Evolutionary conservation across 371 early-diverging fungal species (phyloP), one percentile per base, ranked within the genome.

Genomic region (Coemansia linderi): DNA sequence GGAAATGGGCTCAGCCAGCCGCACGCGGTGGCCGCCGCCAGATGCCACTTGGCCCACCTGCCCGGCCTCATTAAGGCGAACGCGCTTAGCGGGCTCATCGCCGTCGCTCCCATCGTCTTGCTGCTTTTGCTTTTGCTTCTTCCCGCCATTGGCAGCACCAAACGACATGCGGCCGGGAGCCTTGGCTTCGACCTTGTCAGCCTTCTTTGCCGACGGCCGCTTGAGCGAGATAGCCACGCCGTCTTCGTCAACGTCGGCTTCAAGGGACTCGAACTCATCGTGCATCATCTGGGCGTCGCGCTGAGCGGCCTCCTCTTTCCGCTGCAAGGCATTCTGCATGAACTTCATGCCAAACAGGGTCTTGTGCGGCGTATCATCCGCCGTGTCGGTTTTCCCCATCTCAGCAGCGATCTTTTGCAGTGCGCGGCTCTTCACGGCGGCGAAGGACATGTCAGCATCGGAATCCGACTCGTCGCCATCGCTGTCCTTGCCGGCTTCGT

Each of bases 281-380:
- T 54, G 68, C 58, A 68, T 46, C 65, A 68, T 40, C 66, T 65
- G 63, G 4, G 72, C 79, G 27, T 82, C 78, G 27, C 61, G 52
- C 38, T 82, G 84, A 22, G 84, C 85, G 54, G 85, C 70, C 72
- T 87, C 84, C 60, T 81, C 81, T 54, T 84, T 81, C 27, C 84
- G 82, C 61, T 82, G 80, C 52, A 86, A 85, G 63, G 88, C 93
- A 60, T 86, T 87, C 80, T 93, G 92, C 98, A 98, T 98, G 73
- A 98, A 98, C 82, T 97, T 97, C 97, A 98, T 97, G 8, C 86
- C 89, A 70, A 94, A 89, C 37, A 98, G 68, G 24, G 95, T 95
- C 83, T 92, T 95, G 59, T 82, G 83, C n/a, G 89, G 88, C 46
- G 81, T 81, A 38, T 82, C 85, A 12, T 83, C 77, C 54, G 86